Conservation (phyloP, 1,284 basidiomycete genomes). For the Cutaneotrichosporon cutaneum region DNA sequence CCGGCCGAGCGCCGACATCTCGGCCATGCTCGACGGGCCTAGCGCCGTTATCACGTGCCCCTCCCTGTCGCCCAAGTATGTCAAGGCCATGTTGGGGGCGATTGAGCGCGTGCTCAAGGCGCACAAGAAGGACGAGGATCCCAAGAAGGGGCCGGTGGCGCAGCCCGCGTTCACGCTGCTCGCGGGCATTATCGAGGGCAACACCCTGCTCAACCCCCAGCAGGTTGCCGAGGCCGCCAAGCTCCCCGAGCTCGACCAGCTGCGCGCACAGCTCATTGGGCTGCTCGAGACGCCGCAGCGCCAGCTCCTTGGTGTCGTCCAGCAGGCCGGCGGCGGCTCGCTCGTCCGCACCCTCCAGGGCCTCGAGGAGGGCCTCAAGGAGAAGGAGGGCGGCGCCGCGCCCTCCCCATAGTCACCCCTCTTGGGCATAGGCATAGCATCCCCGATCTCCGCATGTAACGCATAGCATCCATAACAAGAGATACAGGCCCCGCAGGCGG, state of each 20-base stretch:
- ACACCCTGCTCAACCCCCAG: constrained; percentile 29
- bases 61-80: constrained; percentile 50
- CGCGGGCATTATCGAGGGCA: constrained; percentile 50
- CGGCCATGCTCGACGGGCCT: constrained; percentile 8
- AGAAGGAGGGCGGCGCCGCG: constrained; percentile 21
- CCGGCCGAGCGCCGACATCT: constrained; percentile 24
- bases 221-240: constrained; percentile 39
- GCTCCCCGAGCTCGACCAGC: constrained; percentile 49
- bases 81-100: constrained; percentile 44
- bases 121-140: constrained; percentile 28
- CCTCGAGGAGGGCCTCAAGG: constrained; percentile 47
- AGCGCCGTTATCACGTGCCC: constrained; percentile 49
- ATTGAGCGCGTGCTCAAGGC: constrained; percentile 41
- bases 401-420: constrained; percentile 13
- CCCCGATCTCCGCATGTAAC: constrained; percentile 21
- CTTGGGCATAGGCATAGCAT: constrained; percentile 12
- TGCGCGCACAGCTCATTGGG: constrained; percentile 53
- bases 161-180: constrained; percentile 49
- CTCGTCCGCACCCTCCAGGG: constrained; percentile 52
- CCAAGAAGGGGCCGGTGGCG: constrained; percentile 25
- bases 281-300: constrained; percentile 47
- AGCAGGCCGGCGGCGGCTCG: constrained; percentile 48
- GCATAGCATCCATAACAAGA: constrained; percentile 24
- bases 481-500: constrained; percentile 10
- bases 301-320: constrained; percentile 45